Percentiles rank a stretch among this genome's conserved stretches.
These are phyloP conservation scores for Populus tomentosa DNA, from an alignment of 441 rosid genomes.

Conservation along the genomic window DNA sequence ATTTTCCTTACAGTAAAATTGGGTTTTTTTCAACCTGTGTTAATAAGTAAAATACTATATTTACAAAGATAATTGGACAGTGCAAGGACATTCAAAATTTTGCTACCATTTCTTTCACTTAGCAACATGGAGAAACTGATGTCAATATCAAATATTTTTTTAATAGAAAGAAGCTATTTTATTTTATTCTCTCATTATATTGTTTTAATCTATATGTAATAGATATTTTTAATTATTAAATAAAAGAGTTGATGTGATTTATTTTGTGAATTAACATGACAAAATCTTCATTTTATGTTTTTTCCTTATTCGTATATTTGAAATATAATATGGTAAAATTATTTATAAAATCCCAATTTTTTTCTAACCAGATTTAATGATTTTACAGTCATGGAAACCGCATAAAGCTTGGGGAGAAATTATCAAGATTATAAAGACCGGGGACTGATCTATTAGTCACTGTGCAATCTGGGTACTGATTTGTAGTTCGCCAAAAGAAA, in stretches of 20 bases:
- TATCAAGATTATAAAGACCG: neutral
- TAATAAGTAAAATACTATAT: neutral
- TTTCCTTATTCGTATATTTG: neutral
- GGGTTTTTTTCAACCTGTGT: neutral
- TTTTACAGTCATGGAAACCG: neutral
- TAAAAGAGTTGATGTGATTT: neutral
- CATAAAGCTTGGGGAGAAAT: neutral
- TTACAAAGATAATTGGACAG: neutral
- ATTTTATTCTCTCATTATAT: too few relatives aligned
- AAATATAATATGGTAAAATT: too few relatives aligned
- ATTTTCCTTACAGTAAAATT: neutral
- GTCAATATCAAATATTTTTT: neutral
- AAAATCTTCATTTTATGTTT: neutral
- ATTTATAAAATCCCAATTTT: too few relatives aligned
- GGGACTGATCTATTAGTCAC: neutral
- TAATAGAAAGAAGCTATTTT: too few relatives aligned
- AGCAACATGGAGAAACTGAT: neutral
- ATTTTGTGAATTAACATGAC: neutral
- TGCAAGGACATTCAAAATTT: too few relatives aligned
- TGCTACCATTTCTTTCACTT: too few relatives aligned
- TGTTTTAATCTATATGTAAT: too few relatives aligned
- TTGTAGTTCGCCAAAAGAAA: neutral
- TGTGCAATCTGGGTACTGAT: neutral
- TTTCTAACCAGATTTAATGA: neutral
- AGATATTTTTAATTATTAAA: too few relatives aligned